Evolutionary conservation across 257 asterid species (phyloP).

Genomic region (Salvia splendens): DNA sequence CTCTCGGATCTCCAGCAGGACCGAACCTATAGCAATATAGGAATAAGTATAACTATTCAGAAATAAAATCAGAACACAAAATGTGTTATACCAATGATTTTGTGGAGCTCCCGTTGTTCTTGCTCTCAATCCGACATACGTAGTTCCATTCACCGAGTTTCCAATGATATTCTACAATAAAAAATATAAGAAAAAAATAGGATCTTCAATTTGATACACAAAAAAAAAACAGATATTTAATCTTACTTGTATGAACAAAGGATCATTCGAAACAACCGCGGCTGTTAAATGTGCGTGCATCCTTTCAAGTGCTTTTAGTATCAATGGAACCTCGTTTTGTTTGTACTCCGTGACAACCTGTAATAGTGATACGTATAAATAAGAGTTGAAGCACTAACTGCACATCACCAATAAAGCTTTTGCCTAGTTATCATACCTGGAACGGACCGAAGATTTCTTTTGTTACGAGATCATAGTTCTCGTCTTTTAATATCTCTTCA

Average conservation of each 20-base stretch:
- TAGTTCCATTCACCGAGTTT: conserved; percentile 89
- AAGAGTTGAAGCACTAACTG: too few species aligned
- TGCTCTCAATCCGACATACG: conserved; percentile 87
- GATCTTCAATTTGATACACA: background rate
- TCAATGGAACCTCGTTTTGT: conserved; percentile 63
- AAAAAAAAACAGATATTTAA: background rate
- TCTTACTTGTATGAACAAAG: conserved; percentile 74
- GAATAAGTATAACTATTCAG: background rate
- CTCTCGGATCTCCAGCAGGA: conserved; percentile 89
- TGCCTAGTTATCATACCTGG: conserved; percentile 52
- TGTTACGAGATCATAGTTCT: conserved; percentile 71
- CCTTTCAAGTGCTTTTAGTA: conserved; percentile 66
- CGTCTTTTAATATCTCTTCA: conserved; percentile 70
- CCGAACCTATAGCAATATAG: conserved; percentile 61
- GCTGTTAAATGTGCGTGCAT: conserved; percentile 98
- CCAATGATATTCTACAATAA: conserved; percentile 76
- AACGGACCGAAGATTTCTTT: conserved; percentile 93
- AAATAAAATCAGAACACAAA: background rate
- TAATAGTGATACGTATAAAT: too few species aligned
- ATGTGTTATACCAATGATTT: conserved; percentile 68
- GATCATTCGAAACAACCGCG: conserved; percentile 90
- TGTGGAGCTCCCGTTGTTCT: conserved; percentile 97
- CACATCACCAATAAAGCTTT: too few species aligned
- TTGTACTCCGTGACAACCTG: conserved; percentile 71
- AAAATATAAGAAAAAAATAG: background rate